Conservation (phyloP, 2,329 filamentous ascomycete genomes). For the Rosellinia necatrix region DNA sequence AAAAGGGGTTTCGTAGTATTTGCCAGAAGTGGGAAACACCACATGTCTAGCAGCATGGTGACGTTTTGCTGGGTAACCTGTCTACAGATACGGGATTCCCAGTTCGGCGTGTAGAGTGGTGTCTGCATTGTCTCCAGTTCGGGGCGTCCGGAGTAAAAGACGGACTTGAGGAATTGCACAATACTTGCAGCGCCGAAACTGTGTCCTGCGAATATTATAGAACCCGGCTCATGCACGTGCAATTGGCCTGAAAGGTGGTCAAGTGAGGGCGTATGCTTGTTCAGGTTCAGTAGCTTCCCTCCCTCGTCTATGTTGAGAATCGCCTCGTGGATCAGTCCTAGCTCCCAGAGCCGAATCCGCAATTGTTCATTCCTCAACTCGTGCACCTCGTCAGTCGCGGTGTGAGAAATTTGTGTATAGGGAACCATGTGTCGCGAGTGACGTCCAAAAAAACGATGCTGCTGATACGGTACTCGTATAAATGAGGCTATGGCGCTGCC, state of each 20-base stretch:
- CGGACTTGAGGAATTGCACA: slow-evolving; percentile 78
- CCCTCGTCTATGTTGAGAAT: slow-evolving; percentile 68
- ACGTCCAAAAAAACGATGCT: slow-evolving; percentile 44
- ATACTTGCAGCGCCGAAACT: slow-evolving; percentile 79
- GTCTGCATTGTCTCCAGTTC: slow-evolving; percentile 53
- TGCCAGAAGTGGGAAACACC: slow-evolving; percentile 74
- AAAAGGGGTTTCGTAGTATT: slow-evolving; percentile 67
- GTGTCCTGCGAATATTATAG: slow-evolving; percentile 77
- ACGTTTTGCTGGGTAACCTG: slow-evolving; percentile 73
- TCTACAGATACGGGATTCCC: slow-evolving; percentile 58
- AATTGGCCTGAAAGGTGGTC: slow-evolving; percentile 64
- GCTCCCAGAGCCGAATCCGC: slow-evolving; percentile 77
- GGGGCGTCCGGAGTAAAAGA: slow-evolving; percentile 65
- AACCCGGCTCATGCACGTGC: slow-evolving; percentile 71
- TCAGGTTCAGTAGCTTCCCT: slow-evolving; percentile 55
- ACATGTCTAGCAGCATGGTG: slow-evolving; percentile 76
- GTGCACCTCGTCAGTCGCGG: slow-evolving; percentile 67
- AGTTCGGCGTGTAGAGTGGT: slow-evolving; percentile 65
- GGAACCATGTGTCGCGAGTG: slow-evolving; percentile 46
- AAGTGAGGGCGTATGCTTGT: slow-evolving; percentile 56
- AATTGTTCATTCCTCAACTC: slow-evolving; percentile 72
- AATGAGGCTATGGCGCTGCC: slow-evolving; percentile 77
- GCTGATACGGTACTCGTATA: slow-evolving; percentile 64
- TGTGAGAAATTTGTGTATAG: slow-evolving; percentile 64
- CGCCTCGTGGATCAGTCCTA: slow-evolving; percentile 72